Conservation (phyloP, 225 moss, liverwort and hornwort genomes). For the Sphagnum contortum region DNA sequence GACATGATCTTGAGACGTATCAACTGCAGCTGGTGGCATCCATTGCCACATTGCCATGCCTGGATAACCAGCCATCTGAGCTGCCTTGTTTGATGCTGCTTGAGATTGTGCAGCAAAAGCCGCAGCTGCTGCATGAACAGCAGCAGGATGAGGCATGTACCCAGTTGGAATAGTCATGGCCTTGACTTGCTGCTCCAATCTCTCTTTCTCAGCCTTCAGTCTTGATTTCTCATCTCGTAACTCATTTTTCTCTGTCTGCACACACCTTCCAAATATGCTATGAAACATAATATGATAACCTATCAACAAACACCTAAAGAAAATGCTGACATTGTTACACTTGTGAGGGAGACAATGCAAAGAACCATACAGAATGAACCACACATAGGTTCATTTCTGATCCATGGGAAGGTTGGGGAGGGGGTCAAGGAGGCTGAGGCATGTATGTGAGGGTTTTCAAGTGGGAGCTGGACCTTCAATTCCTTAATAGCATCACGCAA, state of each 20-base stretch:
- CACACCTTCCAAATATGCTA: background rate
- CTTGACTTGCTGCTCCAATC: constrained; percentile 87
- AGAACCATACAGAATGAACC: too few species aligned
- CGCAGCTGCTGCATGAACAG: constrained; percentile 66
- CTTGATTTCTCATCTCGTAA: constrained; percentile 84
- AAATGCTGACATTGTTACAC: background rate
- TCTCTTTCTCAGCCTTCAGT: constrained; percentile 87
- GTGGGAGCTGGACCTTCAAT: constrained; percentile 40
- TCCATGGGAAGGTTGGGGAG: too few species aligned
- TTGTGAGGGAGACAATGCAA: background rate
- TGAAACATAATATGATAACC: background rate
- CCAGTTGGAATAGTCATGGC: constrained; percentile 47
- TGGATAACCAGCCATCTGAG: constrained; percentile 64
- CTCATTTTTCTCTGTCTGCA: constrained; percentile 85
- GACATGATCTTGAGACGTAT: constrained; percentile 89
- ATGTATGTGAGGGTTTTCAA: too few species aligned
- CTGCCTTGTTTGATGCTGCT: constrained; percentile 51
- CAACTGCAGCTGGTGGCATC: constrained; percentile 78
- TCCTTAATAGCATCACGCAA: constrained; percentile 77
- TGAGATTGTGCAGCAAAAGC: constrained; percentile 75
- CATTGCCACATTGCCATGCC: constrained; percentile 97
- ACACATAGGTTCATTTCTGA: too few species aligned
- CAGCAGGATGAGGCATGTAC: constrained; percentile 61
- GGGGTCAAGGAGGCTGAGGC: too few species aligned
- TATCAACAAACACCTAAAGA: background rate